A percentile compares a stretch with the other conserved stretches of the same genome.
These are phyloP conservation scores for Gracilaria gracilis DNA, from an alignment of 23 red algal genomes.

Conservation along the genomic window DNA sequence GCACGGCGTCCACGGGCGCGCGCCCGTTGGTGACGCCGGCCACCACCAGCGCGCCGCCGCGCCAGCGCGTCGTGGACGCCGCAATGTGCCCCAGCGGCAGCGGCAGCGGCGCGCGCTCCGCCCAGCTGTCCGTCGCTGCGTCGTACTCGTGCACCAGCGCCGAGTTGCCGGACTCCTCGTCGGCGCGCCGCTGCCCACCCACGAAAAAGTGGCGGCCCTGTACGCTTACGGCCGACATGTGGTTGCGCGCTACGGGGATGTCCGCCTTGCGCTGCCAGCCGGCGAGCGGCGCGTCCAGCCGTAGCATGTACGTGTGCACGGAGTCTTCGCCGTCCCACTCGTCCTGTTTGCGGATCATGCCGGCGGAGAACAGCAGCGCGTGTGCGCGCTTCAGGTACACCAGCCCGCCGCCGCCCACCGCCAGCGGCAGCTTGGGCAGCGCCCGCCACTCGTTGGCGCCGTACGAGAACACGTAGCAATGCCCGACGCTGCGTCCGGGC, in stretches of 20 bases:
- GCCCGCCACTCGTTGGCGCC: neutral
- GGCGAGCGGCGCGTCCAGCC: neutral
- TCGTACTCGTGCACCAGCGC: slow-evolving; percentile 24
- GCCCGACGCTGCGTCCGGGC: neutral
- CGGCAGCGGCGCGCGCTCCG: neutral
- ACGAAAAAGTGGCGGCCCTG: slow-evolving; percentile 16
- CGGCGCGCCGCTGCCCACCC: slow-evolving; percentile 14
- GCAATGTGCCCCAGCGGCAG: slow-evolving; percentile 22
- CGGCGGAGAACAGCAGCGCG: slow-evolving; percentile 32
- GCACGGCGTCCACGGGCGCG: neutral
- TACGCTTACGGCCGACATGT: slow-evolving; percentile 17
- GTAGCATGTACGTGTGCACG: neutral
- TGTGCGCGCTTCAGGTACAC: neutral
- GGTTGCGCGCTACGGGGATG: slow-evolving; percentile 20
- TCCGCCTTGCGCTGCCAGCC: neutral
- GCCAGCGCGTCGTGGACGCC: slow-evolving; percentile 11
- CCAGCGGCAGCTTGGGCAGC: slow-evolving; percentile 25
- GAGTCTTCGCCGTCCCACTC: slow-evolving; percentile 16
- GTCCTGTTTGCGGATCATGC: slow-evolving; percentile 26
- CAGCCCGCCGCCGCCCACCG: slow-evolving; percentile 31
- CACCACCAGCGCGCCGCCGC: slow-evolving; percentile 1
- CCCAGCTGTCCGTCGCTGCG: neutral
- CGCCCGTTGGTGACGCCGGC: slow-evolving; percentile 19
- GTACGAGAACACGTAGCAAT: slow-evolving; percentile 25
- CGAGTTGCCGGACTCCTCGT: slow-evolving; percentile 31